phyloP scores from a whole-genome alignment of 495 filamentous ascomycete species.

The Rostrohypoxylon terebratum region DNA sequence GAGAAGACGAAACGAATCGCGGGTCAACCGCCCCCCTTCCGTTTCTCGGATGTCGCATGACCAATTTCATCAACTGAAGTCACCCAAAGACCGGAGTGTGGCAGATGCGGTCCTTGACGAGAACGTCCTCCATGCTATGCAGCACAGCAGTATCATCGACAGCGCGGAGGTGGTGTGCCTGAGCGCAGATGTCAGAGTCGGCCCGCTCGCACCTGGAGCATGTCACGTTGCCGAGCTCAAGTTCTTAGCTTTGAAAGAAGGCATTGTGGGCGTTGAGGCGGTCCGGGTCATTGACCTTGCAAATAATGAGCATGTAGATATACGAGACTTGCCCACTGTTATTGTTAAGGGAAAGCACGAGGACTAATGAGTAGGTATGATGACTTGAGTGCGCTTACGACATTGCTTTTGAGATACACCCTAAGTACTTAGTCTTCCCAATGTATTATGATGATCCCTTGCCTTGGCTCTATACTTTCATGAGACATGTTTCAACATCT shows the following conservation, averaged over 20 bases:
- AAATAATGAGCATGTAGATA: constrained; percentile 83
- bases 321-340: constrained; percentile 82
- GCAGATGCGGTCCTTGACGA: constrained; percentile 89
- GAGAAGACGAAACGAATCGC: constrained; percentile 73
- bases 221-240: constrained; percentile 84
- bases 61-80: constrained; percentile 25
- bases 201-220: constrained; percentile 78
- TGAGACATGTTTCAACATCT: background rate
- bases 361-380: background rate
- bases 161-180: constrained; percentile 80
- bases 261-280: constrained; percentile 80
- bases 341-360: constrained; percentile 61
- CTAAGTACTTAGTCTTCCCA: background rate
- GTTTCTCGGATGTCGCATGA: constrained; percentile 46
- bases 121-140: constrained; percentile 83
- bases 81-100: constrained; percentile 53
- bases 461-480: background rate
- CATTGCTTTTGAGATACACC: background rate
- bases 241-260: constrained; percentile 80
- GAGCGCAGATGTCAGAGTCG: constrained; percentile 84
- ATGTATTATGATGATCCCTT: background rate
- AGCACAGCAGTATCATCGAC: constrained; percentile 77
- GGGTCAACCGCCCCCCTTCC: constrained; percentile 67
- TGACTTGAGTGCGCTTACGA: background rate
- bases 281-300: constrained; percentile 85